Percentiles rank a stretch among this genome's conserved stretches.
phyloP scores from a whole-genome alignment of 2,329 filamentous ascomycete genomes.

The Arthrobotrys megalospora region DNA sequence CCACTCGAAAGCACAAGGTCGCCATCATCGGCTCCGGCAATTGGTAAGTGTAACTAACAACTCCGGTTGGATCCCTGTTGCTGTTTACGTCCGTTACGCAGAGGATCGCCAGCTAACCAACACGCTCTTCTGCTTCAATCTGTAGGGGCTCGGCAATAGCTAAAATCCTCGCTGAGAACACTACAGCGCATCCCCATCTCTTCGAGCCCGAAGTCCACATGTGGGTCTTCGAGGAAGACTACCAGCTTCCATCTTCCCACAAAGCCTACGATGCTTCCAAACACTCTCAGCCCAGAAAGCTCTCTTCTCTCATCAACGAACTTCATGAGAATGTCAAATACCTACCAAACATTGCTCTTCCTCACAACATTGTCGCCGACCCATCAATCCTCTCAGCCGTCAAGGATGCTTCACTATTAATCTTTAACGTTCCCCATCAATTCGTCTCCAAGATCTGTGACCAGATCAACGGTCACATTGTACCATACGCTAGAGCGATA shows the following conservation, averaged over 20 bases:
- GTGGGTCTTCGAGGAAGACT: constrained; percentile 98
- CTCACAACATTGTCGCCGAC: constrained; percentile 86
- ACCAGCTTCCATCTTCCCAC: constrained; percentile 80
- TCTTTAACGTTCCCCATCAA: constrained; percentile 97
- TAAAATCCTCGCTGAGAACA: constrained; percentile 96
- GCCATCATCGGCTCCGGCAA: constrained; percentile 96
- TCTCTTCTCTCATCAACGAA: constrained; percentile 91
- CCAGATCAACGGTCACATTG: constrained; percentile 86
- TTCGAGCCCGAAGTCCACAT: constrained; percentile 95
- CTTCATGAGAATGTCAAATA: constrained; percentile 98
- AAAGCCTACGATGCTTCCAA: constrained; percentile 78
- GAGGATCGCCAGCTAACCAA: constrained; percentile 33
- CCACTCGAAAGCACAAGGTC: constrained; percentile 83
- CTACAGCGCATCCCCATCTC: constrained; percentile 80
- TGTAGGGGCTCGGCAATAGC: constrained; percentile 93
- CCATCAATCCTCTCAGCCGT: constrained; percentile 85
- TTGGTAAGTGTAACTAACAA: constrained; percentile 76
- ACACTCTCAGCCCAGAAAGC: constrained; percentile 80
- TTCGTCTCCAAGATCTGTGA: constrained; percentile 91
- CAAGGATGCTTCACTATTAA: constrained; percentile 85
- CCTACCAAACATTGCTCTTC: constrained; percentile 87
- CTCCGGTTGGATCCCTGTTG: not conserved
- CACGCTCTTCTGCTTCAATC: constrained; percentile 44
- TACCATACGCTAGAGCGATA: constrained; percentile 92
- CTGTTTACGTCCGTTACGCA: not conserved